Base-by-base conservation (phyloP, 2,329 filamentous ascomycete genomes). In the Phoma sp. region DNA sequence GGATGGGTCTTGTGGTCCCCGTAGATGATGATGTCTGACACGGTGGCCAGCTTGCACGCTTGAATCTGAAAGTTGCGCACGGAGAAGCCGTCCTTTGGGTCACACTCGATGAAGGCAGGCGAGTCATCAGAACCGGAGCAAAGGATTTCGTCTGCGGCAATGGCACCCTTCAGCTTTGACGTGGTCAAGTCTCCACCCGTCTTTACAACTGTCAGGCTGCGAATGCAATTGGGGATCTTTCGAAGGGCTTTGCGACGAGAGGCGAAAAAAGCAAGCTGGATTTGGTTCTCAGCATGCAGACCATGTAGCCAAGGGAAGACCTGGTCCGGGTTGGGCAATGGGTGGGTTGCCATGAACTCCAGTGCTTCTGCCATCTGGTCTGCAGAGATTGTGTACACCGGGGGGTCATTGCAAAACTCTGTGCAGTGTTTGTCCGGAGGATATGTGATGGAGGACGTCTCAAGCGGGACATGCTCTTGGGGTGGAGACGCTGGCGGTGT, bases 1-100 rank as follows among this genome's bases (percentile, higher is more conserved):
- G 85, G 83, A 24, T 84, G 77, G 2, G 81, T 82, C 33, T 81
- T 77, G 61, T 91, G 85, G 50, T 94, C 89, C 12, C 92, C 92
- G 71, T 99, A 99, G 1, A 99, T 85, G 36, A 99, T 84, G 61
- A 99, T 91, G 73, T 99, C 95, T 0, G 93, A 97, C 8, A 95
- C 85, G 62, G 90, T 86, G 50, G 93, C 93, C 62, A 91, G 80
- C 74, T 99, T 99, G 55, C 90, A 90, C 0, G 91, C 85, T 75
- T 99, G 95, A 35, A 98, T 98, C 67, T 98, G 94, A 71, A 99
- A 99, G 74, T 98, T 98, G 40, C 95, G 87, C 38, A 98, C 93
- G 4, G 92, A 96, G 72, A 98, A 98, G 8, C 95, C 95, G 62
- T 96, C 91, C 51, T 80, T 84, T 1, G 95, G 95, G 70, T 99